Percentiles rank a stretch among this genome's conserved stretches.
Evolutionary conservation across 768 basidiomycete species (phyloP).

Genomic region (Boletellus ananiceps): DNA sequence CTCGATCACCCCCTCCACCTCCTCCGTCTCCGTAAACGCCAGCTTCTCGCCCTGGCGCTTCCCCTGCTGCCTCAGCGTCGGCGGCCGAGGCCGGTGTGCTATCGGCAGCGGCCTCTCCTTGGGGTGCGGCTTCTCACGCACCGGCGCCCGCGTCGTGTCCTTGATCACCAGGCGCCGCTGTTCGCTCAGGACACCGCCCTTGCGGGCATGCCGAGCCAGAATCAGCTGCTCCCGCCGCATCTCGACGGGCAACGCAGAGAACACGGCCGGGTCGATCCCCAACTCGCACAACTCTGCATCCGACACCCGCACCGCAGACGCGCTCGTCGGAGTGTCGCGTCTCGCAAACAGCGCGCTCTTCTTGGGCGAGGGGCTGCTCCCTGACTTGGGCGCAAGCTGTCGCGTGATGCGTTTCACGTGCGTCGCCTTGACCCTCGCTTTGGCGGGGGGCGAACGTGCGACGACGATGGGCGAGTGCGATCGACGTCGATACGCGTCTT

Average conservation of each 20-base stretch:
- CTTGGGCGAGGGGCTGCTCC: constrained; percentile 36
- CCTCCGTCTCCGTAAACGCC: constrained; percentile 58
- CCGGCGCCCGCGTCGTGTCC: constrained; percentile 18
- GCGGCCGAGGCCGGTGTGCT: constrained; percentile 47
- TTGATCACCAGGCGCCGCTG: constrained; percentile 48
- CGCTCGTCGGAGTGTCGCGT: constrained; percentile 20
- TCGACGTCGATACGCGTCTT: constrained; percentile 60
- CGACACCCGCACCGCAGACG: constrained; percentile 41
- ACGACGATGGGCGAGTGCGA: constrained; percentile 45
- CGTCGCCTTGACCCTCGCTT: constrained; percentile 30
- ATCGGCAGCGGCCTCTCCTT: constrained; percentile 48
- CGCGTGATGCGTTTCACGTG: constrained; percentile 57
- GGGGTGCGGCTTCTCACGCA: constrained; percentile 21
- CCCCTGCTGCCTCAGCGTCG: constrained; percentile 54
- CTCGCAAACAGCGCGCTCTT: constrained; percentile 38
- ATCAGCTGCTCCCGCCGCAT: constrained; percentile 73
- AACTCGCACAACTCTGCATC: constrained; percentile 57
- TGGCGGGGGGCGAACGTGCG: constrained; percentile 10
- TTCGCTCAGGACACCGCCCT: constrained; percentile 34
- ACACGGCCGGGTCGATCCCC: constrained; percentile 72
- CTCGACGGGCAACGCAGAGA: constrained; percentile 54
- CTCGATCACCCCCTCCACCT: constrained; percentile 69
- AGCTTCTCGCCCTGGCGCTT: constrained; percentile 49
- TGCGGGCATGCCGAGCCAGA: constrained; percentile 48
- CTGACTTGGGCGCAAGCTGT: constrained; percentile 57